phyloP scores from a whole-genome alignment of 352 stramenopile genomes.

The Peronosclerospora sorghi region DNA sequence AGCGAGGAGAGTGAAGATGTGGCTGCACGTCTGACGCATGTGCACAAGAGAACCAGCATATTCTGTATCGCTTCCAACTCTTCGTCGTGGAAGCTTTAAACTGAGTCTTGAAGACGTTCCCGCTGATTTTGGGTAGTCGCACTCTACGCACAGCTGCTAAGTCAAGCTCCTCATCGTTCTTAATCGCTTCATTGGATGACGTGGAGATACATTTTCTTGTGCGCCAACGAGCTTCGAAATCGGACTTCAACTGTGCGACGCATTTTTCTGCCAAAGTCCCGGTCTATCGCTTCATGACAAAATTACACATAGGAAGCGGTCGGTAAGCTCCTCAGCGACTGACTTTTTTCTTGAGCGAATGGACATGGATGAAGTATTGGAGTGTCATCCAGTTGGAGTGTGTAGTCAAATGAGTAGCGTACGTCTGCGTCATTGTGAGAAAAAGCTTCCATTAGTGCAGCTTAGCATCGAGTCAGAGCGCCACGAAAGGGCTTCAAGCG shows the following conservation, averaged over 20 bases:
- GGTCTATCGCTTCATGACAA: slow-evolving; percentile 7
- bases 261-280: slow-evolving; percentile 42
- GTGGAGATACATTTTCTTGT: slow-evolving; percentile 68
- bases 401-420: slow-evolving; percentile 67
- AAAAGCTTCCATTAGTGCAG: slow-evolving; percentile 53
- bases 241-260: slow-evolving; percentile 54
- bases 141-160: slow-evolving; percentile 3
- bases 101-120: slow-evolving; percentile 33
- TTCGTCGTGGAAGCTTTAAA: slow-evolving; percentile 42
- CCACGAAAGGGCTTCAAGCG: slow-evolving; percentile 9
- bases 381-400: slow-evolving; percentile 45
- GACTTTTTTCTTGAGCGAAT: slow-evolving; percentile 67
- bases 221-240: slow-evolving; percentile 54
- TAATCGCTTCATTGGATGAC: slow-evolving; percentile 47
- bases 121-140: slow-evolving; percentile 4
- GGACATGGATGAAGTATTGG: slow-evolving; percentile 58
- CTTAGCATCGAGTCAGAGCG: slow-evolving; percentile 45
- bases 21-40: slow-evolving; percentile 9
- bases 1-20: slow-evolving; percentile 17
- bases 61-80: slow-evolving; percentile 75
- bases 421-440: slow-evolving; percentile 53
- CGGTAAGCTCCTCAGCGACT: slow-evolving; percentile 13
- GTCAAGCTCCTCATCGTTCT: slow-evolving; percentile 9
- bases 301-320: slow-evolving; percentile 8
- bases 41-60: slow-evolving; percentile 43